These are phyloP conservation scores for Trametes coccinea DNA, from an alignment of 768 basidiomycete species.

Conservation along the genomic window DNA sequence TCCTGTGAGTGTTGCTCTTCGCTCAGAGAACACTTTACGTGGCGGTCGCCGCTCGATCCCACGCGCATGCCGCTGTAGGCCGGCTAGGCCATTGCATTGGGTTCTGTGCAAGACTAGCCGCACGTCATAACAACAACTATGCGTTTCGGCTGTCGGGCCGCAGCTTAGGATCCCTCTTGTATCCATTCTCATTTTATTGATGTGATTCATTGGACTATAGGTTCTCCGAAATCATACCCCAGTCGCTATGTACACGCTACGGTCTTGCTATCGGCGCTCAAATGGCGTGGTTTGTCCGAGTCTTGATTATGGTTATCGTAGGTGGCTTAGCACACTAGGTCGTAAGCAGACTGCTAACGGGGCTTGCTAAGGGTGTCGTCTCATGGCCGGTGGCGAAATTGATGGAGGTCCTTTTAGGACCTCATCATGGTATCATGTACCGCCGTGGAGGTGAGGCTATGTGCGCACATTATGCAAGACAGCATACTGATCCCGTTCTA, in stretches of 20 bases:
- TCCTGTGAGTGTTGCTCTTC: constrained; percentile 57
- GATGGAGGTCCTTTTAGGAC: constrained; percentile 70
- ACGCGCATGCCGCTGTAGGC: no score
- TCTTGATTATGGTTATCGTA: constrained; percentile 66
- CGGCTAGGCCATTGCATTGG: no score
- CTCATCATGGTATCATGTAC: constrained; percentile 87
- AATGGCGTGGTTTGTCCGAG: constrained; percentile 66
- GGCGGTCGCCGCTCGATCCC: neutral
- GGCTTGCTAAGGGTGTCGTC: constrained; percentile 51
- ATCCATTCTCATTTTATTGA: no score
- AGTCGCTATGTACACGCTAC: constrained; percentile 81
- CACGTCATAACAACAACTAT: no score
- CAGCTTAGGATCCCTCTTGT: no score
- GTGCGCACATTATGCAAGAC: neutral
- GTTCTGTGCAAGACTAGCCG: no score
- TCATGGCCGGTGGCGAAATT: constrained; percentile 83
- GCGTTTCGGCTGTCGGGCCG: no score
- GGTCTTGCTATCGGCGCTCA: constrained; percentile 82
- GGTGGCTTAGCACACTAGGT: constrained; percentile 15
- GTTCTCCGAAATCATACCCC: constrained; percentile 86
- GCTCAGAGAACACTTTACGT: neutral
- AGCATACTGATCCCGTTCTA: no score
- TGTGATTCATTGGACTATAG: constrained; percentile 36
- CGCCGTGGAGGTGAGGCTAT: constrained; percentile 50
- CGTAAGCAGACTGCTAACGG: neutral